A percentile compares a stretch with the other conserved stretches of the same genome.
Conservation (phyloP, 2,329 filamentous ascomycete genomes). For the Botrytis byssoidea region DNA sequence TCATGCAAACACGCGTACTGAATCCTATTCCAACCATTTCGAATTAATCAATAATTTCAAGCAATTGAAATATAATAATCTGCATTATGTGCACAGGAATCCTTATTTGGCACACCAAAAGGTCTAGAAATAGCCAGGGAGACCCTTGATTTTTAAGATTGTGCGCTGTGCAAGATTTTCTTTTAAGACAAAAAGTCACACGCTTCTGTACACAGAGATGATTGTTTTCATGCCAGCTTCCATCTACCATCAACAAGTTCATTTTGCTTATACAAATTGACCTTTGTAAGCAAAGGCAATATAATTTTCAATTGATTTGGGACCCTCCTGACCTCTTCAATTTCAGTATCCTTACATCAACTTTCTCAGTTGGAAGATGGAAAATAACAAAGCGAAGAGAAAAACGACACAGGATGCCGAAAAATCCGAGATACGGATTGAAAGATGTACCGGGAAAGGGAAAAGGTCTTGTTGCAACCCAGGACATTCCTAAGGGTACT, state of each 20-base stretch:
- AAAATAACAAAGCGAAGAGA: neutral
- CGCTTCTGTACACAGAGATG: neutral
- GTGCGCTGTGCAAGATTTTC: too few relatives aligned
- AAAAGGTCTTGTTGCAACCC: neutral
- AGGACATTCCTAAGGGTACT: neutral
- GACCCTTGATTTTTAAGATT: too few relatives aligned
- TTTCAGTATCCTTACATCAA: neutral
- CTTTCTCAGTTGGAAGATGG: neutral
- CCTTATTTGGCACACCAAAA: too few relatives aligned
- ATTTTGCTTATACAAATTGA: neutral
- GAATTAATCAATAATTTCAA: too few relatives aligned
- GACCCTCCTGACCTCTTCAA: neutral
- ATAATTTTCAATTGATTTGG: neutral
- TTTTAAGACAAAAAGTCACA: neutral
- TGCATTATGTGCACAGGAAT: too few relatives aligned
- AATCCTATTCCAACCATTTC: too few relatives aligned
- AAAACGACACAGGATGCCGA: neutral
- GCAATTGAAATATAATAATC: too few relatives aligned
- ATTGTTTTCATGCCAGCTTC: neutral
- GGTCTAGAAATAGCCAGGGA: too few relatives aligned
- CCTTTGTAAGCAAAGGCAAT: neutral
- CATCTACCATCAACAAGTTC: neutral
- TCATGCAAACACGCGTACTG: neutral
- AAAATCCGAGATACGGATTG: neutral
- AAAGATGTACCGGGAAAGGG: neutral